Base-by-base conservation (phyloP, 345 rosid genomes). In the Fremontodendron californicum region DNA sequence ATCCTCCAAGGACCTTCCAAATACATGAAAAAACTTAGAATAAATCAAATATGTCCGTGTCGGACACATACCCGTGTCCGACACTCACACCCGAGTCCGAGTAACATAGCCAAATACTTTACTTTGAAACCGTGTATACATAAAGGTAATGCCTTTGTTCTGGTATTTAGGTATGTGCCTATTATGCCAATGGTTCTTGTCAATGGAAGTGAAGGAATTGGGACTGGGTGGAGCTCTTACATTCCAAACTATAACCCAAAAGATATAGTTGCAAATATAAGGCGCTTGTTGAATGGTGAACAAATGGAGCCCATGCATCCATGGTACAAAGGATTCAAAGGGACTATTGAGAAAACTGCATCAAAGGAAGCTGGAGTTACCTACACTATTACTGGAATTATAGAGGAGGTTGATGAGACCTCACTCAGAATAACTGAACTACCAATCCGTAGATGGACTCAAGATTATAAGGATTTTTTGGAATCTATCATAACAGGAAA, bases 191-290 rank as follows among this genome's bases (percentile, higher is more conserved):
- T 81, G 73, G 96, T 90, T 62, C 96, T 96, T 6, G 97, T 96
- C 66, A 96, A 96, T 79, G 99, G 99, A 18, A 87, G 91, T 84
- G 99, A 96, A 81, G 99, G 99, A 80, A 96, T 96, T 73, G 99
- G 99, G 72, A 96, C 99, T 4, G 99, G 98, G n/a, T 96, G 99
- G 99, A 94, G 98, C 78, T 82, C 98, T 51, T 91, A 69, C 75
- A 74, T 94, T 39, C 99, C 98, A 10, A 96, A 96, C 80, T 94
- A 88, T 62, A 94, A 92, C 82, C 98, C 99, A 25, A 87, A 96
- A 85, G 98, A 96, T 29, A 85, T 96, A 39, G 83, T 90, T 52
- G 88, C 90, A 52, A 96, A 96, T 51, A 43, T 96, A 77, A 87
- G 93, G 76, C 89, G 81, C 69, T 80, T 90, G 77, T 76, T 96